These are phyloP conservation scores for Iberis amara DNA, from an alignment of 441 rosid species.

Conservation along the genomic window DNA sequence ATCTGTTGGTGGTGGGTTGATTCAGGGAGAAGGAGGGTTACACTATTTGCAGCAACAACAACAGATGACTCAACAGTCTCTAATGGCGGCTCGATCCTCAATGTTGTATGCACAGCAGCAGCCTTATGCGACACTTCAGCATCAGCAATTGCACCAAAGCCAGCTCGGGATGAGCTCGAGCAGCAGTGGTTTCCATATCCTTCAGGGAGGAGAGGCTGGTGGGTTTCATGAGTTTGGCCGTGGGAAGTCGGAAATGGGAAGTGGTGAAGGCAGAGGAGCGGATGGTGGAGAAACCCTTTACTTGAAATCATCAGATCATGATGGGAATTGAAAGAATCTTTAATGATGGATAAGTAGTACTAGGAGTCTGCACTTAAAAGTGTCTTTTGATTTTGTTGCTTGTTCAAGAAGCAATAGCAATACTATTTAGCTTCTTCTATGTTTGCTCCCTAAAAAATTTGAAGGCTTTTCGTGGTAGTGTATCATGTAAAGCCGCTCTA, in stretches of 20 bases:
- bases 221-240: constrained; percentile 82
- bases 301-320: too few relatives aligned
- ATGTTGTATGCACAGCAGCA: constrained; percentile 87
- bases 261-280: constrained; percentile 65
- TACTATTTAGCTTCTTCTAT: too few relatives aligned
- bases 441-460: too few relatives aligned
- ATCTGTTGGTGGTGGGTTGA: constrained; percentile 50
- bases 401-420: too few relatives aligned
- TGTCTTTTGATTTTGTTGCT: too few relatives aligned
- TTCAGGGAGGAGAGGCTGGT: constrained; percentile 74
- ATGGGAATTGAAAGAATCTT: too few relatives aligned
- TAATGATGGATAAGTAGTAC: too few relatives aligned
- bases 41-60: constrained; percentile 83
- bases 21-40: constrained; percentile 63
- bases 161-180: constrained; percentile 86
- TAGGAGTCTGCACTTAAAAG: too few relatives aligned
- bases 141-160: constrained; percentile 56
- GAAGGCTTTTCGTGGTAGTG: too few relatives aligned
- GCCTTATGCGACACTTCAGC: constrained; percentile 69
- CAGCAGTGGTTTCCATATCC: constrained; percentile 68
- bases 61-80: constrained; percentile 76
- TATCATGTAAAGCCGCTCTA: too few relatives aligned
- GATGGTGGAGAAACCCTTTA: too few relatives aligned
- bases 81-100: constrained; percentile 86
- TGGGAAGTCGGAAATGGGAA: constrained; percentile 77